phyloP scores from a whole-genome alignment of 2,329 filamentous ascomycete species.

The Pezicula carpinea region DNA sequence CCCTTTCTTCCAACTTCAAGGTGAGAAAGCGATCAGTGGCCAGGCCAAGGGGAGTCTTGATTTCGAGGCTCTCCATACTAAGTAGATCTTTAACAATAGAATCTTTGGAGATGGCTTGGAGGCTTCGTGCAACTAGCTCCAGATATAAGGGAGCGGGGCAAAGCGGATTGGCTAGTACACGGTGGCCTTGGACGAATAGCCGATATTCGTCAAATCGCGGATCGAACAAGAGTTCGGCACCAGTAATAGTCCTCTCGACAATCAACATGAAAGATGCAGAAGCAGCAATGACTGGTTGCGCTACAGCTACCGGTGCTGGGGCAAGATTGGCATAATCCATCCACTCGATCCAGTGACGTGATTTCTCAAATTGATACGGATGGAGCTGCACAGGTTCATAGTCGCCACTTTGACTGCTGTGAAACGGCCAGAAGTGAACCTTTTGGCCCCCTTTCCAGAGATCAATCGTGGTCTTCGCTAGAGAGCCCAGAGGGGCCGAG shows the following conservation, averaged over 20 bases:
- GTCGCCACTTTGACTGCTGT: neutral
- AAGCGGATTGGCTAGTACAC: neutral
- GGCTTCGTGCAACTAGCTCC: neutral
- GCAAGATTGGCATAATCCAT: neutral
- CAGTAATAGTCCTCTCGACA: neutral
- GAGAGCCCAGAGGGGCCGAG: neutral
- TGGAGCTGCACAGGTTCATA: neutral
- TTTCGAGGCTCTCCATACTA: neutral
- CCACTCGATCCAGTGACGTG: slow-evolving; percentile 1
- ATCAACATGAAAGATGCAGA: neutral
- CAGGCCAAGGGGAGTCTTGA: neutral
- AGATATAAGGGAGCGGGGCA: slow-evolving; percentile 2
- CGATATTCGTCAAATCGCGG: neutral
- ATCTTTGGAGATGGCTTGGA: neutral
- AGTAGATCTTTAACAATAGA: neutral
- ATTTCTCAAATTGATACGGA: slow-evolving; percentile 4
- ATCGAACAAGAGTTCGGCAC: slow-evolving; percentile 1
- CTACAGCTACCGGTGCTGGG: neutral
- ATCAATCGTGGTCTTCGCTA: neutral
- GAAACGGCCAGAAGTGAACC: slow-evolving; percentile 1
- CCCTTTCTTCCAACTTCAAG: neutral
- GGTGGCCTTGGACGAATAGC: neutral
- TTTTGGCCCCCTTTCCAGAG: neutral
- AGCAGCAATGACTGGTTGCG: neutral
- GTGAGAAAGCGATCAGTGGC: neutral